Evolutionary conservation across 108 stramenopile genomes (phyloP), one percentile per base, ranked within the genome.

Genomic region (Cylindrotheca fusiformis): DNA sequence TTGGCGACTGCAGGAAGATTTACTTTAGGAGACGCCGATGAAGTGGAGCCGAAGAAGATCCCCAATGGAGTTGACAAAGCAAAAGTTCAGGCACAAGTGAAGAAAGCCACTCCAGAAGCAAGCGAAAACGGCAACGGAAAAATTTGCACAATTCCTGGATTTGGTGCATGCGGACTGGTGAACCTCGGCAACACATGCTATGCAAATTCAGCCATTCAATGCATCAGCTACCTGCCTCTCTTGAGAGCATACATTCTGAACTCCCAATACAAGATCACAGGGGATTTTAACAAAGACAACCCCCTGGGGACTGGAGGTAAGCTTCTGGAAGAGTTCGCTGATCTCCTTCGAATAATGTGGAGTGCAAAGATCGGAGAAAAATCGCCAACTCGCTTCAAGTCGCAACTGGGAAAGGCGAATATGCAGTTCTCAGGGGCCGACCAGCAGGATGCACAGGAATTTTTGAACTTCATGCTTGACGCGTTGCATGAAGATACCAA

Each of bases 161-260:
- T 83, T 61, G 93, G 93, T 32, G 89, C 93, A 48, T 91, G 89
- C 48, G 93, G 93, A 14, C 60, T 95, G 47, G 60, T 73, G 1
- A 95, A 95, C 70, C 69, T 95, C 32, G 93, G 93, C n/a, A 98
- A 98, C 63, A 97, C 97, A 10, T 98, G 97, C 80, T 98, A 96
- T 72, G 75, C 87, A 4, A 97, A 96, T 58, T 79, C 95, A 19
- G 95, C 94, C n/a, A 68, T 96, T 53, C 95, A 98, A 68, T 97
- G 96, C 62, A 80, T 98, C 61, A 78, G 84, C 22, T 93, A 95
- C 76, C 62, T 95, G 66, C 96, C 95, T 2, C 61, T 95, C 17
- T 50, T 97, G 24, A 74, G 96, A 46, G 69, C 95, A 18, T 97
- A 95, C 67, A 65, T 98, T 51, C 74, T 98, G 14, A 85, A 80